Evolutionary conservation across 805 yeast genomes (phyloP), one percentile per base, ranked within the genome.

Genomic region (Ogataea henricii): DNA sequence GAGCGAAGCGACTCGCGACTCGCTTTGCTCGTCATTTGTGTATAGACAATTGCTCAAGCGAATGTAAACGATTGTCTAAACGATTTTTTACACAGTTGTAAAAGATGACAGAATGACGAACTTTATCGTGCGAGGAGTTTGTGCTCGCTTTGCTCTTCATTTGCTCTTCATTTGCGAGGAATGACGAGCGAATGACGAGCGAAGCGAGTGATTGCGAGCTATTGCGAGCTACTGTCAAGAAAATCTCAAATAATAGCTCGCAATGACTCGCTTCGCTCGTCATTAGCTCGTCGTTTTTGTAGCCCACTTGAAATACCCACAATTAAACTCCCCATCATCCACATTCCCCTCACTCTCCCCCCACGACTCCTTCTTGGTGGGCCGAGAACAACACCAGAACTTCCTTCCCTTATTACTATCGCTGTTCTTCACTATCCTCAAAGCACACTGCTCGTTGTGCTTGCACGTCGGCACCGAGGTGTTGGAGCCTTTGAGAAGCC

Each of bases 301-400:
- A 10, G 68, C 74, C 84, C 85, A 79, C 61, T 79, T 72, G 59
- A 80, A 80, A 55, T 63, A 78, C 1, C 77, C 79, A 60, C 85
- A 80, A n/a, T 71, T 72, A 41, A 62, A 67, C 10, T 66, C 69
- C 27, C 26, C 43, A 16, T 20, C 44, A 14, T 43, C 35, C 10
- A 34, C 27, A 12, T 21, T 22, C 7, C 10, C 34, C 12, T 6
- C 12, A 3, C 39, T 49, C 2, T 29, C 23, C 2, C 46, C 27
- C 69, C 68, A 65, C 2, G 59, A 45, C 6, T 53, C 62, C 13
- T 49, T 48, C 32, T 45, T 51, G 1, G 59, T 55, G 2, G 71
- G 68, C 49, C 70, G 65, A 0, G 68, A 51, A 57, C 85, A 81
- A 18, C 77, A 69, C 84, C 84, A 81, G 53, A 81, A 81, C 52